Evolutionary conservation across 345 rosid species (phyloP), one percentile per base, ranked within the genome.

Genomic region (Populus pruinosa): DNA sequence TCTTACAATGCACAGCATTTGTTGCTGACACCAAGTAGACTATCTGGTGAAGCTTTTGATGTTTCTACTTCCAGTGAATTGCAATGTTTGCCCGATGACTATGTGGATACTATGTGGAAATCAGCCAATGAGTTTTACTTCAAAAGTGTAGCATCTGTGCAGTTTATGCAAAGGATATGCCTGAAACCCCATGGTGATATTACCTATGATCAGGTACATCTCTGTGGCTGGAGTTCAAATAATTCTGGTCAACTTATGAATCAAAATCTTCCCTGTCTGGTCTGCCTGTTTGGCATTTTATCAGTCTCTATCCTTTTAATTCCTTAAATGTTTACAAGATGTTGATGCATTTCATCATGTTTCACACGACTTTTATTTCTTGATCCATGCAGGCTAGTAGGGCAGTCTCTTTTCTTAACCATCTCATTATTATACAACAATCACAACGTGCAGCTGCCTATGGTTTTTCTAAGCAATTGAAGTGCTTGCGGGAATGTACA

Each of bases 81-180:
- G 56, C 79, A 82, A 35, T 75, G 79, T 78, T 71, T 69, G 67
- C 75, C 80, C 8, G 53, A 77, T 79, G 87, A 72, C 76, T 73
- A 47, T 20, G 64, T 81, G 71, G 87, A 79, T 35, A 67, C 71
- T 68, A 90, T 88, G 36, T 96, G 96, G 98, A 93, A 85, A 82
- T 81, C 62, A 21, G 89, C 77, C 39, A 93, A 91, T 69, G 91
- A 88, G 72, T 88, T 87, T 81, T 91, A 93, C 87, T 96, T 93
- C 84, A 89, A 92, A 80, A 92, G 99, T 83, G 75, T 90, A 74
- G 91, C 90, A 78, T 87, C 98, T 25, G 89, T 92, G 82, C 92
- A 89, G 86, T 81, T 89, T 69, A 70, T 93, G 86, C 91, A 83
- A 71, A 87, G 83, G 70, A 81, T 87, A 84, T 86, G 90, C 72